These are phyloP conservation scores for Penicillium sp. DNA, from an alignment of 2,329 filamentous ascomycete species.

Conservation along the genomic window DNA sequence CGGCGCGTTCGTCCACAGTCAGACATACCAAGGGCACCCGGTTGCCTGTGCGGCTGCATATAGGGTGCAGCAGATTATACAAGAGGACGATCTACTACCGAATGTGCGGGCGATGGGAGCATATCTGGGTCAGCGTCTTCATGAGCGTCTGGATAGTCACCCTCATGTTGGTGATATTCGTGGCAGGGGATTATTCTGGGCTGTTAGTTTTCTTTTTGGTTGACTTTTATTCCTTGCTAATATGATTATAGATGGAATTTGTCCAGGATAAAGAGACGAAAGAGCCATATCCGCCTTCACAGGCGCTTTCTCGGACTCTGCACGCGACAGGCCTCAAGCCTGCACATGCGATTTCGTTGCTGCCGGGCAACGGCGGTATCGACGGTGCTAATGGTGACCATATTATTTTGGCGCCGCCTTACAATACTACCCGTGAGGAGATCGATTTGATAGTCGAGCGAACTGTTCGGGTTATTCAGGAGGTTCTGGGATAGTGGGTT, in stretches of 20 bases:
- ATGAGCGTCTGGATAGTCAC: slow-evolving; percentile 41
- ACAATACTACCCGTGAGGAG: slow-evolving; percentile 48
- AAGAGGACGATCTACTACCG: slow-evolving; percentile 47
- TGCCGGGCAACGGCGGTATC: slow-evolving; percentile 50
- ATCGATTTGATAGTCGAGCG: slow-evolving; percentile 49
- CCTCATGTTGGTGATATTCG: slow-evolving; percentile 53
- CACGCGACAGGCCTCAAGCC: slow-evolving; percentile 43
- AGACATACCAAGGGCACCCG: slow-evolving; percentile 57
- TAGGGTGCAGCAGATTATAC: slow-evolving; percentile 53
- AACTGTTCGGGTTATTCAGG: slow-evolving; percentile 41
- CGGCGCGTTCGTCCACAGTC: slow-evolving; percentile 51
- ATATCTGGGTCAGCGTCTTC: slow-evolving; percentile 37
- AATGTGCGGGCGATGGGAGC: slow-evolving; percentile 35
- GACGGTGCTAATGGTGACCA: slow-evolving; percentile 54
- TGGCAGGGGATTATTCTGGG: slow-evolving; percentile 55
- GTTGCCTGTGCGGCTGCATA: slow-evolving; percentile 51
- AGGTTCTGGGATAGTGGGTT: slow-evolving; percentile 21
- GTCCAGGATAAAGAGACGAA: slow-evolving; percentile 52
- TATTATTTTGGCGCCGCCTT: slow-evolving; percentile 53
- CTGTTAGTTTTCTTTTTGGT: slow-evolving; percentile 37
- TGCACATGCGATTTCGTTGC: slow-evolving; percentile 48
- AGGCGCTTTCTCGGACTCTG: slow-evolving; percentile 44
- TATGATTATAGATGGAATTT: slow-evolving; percentile 49
- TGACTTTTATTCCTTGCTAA: neutral
- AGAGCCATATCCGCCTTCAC: slow-evolving; percentile 45